Conservation (phyloP, 352 stramenopile genomes). For the Phytophthora citrophthora region DNA sequence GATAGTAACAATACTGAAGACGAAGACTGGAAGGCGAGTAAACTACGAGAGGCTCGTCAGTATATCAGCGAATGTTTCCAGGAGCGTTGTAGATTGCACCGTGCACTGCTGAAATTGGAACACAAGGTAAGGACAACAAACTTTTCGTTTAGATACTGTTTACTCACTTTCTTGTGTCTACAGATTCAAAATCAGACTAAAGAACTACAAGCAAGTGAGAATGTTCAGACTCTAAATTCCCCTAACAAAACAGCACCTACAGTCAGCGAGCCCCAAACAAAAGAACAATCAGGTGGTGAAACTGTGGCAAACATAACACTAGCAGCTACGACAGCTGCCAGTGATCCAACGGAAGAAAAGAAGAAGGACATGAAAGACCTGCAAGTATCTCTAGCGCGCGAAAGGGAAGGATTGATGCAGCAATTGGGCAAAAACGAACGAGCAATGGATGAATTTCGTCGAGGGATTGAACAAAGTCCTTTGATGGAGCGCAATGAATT, state of each 20-base stretch:
- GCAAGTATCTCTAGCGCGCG: slow-evolving; percentile 7
- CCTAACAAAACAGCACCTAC: background rate
- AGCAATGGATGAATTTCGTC: slow-evolving; percentile 69
- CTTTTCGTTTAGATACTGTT: background rate
- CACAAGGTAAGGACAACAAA: slow-evolving; percentile 53
- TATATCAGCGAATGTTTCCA: slow-evolving; percentile 88
- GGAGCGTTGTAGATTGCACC: slow-evolving; percentile 82
- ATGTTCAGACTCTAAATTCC: background rate
- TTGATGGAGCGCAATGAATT: slow-evolving; percentile 52
- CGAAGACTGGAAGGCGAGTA: slow-evolving; percentile 25
- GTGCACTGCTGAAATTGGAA: slow-evolving; percentile 80
- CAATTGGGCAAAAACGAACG: slow-evolving; percentile 41
- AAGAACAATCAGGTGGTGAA: slow-evolving; percentile 5
- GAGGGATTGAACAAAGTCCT: slow-evolving; percentile 52
- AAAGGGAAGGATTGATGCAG: slow-evolving; percentile 28
- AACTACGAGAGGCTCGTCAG: slow-evolving; percentile 57
- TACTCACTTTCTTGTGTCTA: background rate
- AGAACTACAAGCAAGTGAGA: slow-evolving; percentile 7
- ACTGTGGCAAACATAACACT: background rate
- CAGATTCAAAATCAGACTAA: slow-evolving; percentile 18
- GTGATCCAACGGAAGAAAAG: background rate
- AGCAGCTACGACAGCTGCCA: background rate
- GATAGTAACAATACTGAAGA: slow-evolving; percentile 35
- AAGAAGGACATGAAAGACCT: slow-evolving; percentile 7
- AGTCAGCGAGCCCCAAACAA: background rate